phyloP scores from a whole-genome alignment of 441 rosid genomes.

The Rhodomyrtus psidioides region DNA sequence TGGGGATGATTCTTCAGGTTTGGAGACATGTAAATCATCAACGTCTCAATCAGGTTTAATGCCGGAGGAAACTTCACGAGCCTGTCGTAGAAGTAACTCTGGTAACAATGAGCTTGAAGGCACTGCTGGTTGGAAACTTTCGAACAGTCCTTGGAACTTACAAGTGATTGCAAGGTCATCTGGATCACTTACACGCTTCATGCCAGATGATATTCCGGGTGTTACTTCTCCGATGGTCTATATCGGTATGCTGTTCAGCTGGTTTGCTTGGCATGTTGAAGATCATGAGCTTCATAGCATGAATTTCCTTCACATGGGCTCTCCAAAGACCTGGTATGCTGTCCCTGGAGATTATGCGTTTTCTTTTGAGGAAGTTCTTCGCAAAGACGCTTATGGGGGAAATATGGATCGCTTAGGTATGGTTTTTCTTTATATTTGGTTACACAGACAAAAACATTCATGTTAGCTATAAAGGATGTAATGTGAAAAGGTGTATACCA shows the following conservation, averaged over 20 bases:
- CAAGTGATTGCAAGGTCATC: slow-evolving; percentile 92
- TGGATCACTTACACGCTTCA: slow-evolving; percentile 95
- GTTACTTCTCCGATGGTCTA: slow-evolving; percentile 98
- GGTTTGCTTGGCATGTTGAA: slow-evolving; percentile 99
- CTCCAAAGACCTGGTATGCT: slow-evolving; percentile 96
- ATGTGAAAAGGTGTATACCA: neutral
- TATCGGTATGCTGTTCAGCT: slow-evolving; percentile 97
- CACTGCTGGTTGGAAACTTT: slow-evolving; percentile 98
- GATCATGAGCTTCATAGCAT: slow-evolving; percentile 99
- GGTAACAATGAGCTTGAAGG: slow-evolving; percentile 62
- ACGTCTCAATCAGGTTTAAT: slow-evolving; percentile 20
- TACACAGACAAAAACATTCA: neutral
- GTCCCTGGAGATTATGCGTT: slow-evolving; percentile 89
- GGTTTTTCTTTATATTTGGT: neutral
- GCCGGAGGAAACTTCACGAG: slow-evolving; percentile 24
- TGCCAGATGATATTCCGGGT: slow-evolving; percentile 99
- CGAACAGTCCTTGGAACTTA: slow-evolving; percentile 98
- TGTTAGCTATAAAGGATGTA: neutral
- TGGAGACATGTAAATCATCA: slow-evolving; percentile 20
- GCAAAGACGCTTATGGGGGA: slow-evolving; percentile 74
- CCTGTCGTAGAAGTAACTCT: slow-evolving; percentile 35
- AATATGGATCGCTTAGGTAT: slow-evolving; percentile 76
- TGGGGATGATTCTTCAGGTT: slow-evolving; percentile 16
- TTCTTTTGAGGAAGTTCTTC: slow-evolving; percentile 90
- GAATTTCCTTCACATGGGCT: slow-evolving; percentile 97